Conservation (phyloP, 441 rosid species). For the Pelargonium australe region DNA sequence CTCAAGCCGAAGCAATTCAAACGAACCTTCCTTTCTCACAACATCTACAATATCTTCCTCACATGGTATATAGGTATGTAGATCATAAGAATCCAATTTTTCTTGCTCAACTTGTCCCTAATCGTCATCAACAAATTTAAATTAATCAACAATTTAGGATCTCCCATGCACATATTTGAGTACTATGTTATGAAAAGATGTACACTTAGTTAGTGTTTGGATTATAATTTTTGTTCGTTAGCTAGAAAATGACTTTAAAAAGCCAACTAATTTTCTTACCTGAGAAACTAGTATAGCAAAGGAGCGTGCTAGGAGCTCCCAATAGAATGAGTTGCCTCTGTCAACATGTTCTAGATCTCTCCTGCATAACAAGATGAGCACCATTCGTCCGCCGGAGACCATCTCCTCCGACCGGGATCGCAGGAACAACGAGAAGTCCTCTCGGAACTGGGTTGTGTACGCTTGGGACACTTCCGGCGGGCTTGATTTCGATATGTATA, state of each 20-base stretch:
- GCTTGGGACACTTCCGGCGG: constrained; percentile 54
- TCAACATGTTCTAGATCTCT: constrained; percentile 52
- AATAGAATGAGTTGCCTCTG: constrained; percentile 72
- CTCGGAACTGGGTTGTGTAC: constrained; percentile 54
- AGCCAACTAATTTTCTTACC: constrained; percentile 24
- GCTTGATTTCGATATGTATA: constrained; percentile 54
- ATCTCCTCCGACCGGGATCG: constrained; percentile 51
- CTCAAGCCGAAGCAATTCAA: constrained; percentile 40
- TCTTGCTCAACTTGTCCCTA: constrained; percentile 62
- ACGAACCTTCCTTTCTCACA: constrained; percentile 51
- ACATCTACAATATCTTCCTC: constrained; percentile 49
- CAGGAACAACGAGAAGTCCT: constrained; percentile 64
- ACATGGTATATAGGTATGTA: constrained; percentile 70
- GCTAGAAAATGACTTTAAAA: no score
- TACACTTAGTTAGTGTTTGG: neutral
- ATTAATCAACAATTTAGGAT: neutral
- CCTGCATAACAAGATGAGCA: constrained; percentile 61
- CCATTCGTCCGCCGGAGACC: constrained; percentile 50
- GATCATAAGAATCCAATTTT: constrained; percentile 59
- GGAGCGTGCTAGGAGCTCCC: constrained; percentile 65
- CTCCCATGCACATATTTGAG: neutral
- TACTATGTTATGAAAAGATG: no score
- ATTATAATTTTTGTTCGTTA: no score
- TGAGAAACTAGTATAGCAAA: constrained; percentile 42
- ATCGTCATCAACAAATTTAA: neutral